Conservation (phyloP, 1,284 basidiomycete species). For the Rhodofomes roseus region DNA sequence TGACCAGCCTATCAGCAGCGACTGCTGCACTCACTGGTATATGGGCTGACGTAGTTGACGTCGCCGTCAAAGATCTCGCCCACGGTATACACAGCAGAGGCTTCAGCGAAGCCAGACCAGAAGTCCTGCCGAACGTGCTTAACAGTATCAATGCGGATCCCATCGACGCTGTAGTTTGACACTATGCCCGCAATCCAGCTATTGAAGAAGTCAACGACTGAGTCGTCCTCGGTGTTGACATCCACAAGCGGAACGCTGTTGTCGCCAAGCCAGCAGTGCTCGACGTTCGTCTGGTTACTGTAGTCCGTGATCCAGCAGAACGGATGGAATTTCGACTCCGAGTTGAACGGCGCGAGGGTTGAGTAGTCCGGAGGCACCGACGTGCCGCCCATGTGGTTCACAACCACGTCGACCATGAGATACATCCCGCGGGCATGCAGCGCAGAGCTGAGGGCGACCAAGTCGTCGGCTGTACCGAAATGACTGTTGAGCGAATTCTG, state of each 20-base stretch:
- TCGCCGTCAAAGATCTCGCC: conserved; percentile 72
- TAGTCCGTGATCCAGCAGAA: conserved; percentile 54
- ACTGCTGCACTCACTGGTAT: conserved; percentile 20
- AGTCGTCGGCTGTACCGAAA: conserved; percentile 67
- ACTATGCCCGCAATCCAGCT: conserved; percentile 48
- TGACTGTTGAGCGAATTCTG: conserved; percentile 59
- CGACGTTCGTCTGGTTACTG: conserved; percentile 56
- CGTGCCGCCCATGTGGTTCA: conserved; percentile 69
- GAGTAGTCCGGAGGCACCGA: conserved; percentile 54
- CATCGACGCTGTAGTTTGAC: too few relatives aligned
- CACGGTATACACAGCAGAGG: conserved; percentile 78
- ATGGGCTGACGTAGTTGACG: conserved; percentile 42
- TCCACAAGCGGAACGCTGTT: conserved; percentile 66
- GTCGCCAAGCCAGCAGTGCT: conserved; percentile 69
- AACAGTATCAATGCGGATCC: too few relatives aligned
- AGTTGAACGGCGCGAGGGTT: conserved; percentile 53
- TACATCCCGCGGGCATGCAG: conserved; percentile 72
- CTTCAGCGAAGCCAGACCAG: conserved; percentile 22
- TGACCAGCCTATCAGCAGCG: neutral
- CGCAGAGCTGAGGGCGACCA: conserved; percentile 60
- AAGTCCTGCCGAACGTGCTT: too few relatives aligned
- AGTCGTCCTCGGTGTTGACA: conserved; percentile 64
- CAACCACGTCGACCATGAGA: conserved; percentile 77
- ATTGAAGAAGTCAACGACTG: conserved; percentile 52
- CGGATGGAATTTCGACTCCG: conserved; percentile 56